Conservation (phyloP, 176 grass and related monocot species). For the Pharus latifolius region DNA sequence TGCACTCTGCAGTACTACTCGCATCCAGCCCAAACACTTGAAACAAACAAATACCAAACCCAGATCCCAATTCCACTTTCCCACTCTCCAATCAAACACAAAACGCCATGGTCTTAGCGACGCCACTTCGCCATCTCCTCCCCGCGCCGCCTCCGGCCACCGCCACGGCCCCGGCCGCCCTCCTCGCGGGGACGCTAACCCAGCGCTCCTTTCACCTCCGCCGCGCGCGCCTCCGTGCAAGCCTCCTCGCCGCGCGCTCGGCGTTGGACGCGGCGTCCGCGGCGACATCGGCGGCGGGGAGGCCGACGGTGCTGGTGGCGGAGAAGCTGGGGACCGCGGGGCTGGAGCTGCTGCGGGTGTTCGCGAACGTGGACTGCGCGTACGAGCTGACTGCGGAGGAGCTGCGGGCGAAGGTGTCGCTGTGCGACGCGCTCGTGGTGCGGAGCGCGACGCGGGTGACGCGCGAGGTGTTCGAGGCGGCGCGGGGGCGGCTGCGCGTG, state of each 20-base stretch:
- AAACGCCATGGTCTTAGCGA: constrained; percentile 33
- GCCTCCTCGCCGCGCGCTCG: not conserved
- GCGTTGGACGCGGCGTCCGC: not conserved
- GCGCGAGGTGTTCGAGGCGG: constrained; percentile 79
- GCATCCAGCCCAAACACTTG: not conserved
- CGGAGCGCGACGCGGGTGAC: constrained; percentile 62
- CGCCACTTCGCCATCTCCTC: constrained; percentile 31
- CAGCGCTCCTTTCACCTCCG: not conserved
- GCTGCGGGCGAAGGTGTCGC: constrained; percentile 68
- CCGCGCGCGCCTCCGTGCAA: not conserved
- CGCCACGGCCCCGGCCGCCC: not conserved
- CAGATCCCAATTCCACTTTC: constrained; percentile 5
- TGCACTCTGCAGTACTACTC: too few relatives aligned
- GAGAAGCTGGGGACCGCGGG: constrained; percentile 53
- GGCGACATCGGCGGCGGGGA: not conserved
- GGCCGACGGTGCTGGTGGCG: constrained; percentile 67
- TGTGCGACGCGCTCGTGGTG: constrained; percentile 70
- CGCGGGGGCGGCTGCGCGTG: constrained; percentile 56
- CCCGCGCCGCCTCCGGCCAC: not conserved
- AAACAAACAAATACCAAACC: not conserved
- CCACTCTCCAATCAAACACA: not conserved
- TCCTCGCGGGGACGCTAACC: not conserved
- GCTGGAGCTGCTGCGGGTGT: constrained; percentile 36
- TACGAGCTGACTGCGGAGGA: constrained; percentile 78
- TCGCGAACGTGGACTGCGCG: constrained; percentile 73